Evolutionary conservation across 1,284 basidiomycete genomes (phyloP).

Genomic region (Rhodofomes roseus): DNA sequence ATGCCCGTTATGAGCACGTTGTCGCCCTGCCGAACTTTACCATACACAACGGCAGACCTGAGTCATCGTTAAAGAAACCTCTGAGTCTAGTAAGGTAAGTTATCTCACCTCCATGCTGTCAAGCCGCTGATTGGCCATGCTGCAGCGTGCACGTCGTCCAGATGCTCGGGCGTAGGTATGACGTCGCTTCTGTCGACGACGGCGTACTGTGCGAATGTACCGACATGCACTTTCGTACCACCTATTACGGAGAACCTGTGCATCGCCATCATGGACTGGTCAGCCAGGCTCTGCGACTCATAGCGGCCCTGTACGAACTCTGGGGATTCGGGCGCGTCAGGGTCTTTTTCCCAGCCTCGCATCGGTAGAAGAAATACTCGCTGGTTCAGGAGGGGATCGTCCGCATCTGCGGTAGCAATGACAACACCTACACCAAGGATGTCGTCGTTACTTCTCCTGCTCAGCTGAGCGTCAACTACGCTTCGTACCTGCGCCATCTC

Average conservation of each 20-base stretch:
- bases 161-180: slow-evolving; percentile 63
- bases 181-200: slow-evolving; percentile 70
- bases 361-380: slow-evolving; percentile 75
- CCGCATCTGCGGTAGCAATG: slow-evolving; percentile 48
- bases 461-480: neutral
- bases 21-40: slow-evolving; percentile 56
- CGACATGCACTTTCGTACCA: slow-evolving; percentile 45
- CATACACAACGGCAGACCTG: slow-evolving; percentile 73
- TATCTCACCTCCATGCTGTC: slow-evolving; percentile 75
- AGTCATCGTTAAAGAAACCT: neutral
- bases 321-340: slow-evolving; percentile 49
- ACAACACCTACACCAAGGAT: slow-evolving; percentile 46
- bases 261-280: neutral
- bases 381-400: slow-evolving; percentile 54
- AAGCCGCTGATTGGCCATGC: slow-evolving; percentile 77
- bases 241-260: slow-evolving; percentile 51
- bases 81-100: slow-evolving; percentile 2
- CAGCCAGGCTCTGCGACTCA: no score
- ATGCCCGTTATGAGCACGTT: slow-evolving; percentile 79
- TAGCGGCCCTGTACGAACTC: slow-evolving; percentile 19
- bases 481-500: slow-evolving; percentile 67
- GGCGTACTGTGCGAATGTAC: slow-evolving; percentile 78
- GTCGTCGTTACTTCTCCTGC: neutral
- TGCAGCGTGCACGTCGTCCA: slow-evolving; percentile 67
- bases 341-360: slow-evolving; percentile 70